Conservation (phyloP, 352 stramenopile genomes). For the Globisporangium lucens region DNA sequence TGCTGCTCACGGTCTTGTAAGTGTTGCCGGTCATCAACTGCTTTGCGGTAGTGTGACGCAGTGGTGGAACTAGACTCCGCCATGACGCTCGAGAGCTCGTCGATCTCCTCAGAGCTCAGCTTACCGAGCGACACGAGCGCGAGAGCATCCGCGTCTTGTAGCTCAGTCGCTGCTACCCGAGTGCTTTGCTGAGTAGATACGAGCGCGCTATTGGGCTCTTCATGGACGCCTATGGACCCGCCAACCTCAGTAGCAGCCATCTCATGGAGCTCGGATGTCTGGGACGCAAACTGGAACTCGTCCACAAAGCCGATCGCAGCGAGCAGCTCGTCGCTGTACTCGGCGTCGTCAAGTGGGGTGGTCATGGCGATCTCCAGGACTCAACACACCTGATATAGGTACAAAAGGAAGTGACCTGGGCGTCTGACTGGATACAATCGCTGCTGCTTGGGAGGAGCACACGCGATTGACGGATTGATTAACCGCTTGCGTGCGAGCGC, state of each 20-base stretch:
- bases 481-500: too few relatives aligned
- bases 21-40: too few relatives aligned
- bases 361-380: background rate
- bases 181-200: background rate
- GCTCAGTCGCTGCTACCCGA: background rate
- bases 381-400: too few relatives aligned
- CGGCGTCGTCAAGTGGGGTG: background rate
- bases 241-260: background rate
- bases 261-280: background rate
- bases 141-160: background rate
- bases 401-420: too few relatives aligned
- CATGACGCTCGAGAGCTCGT: background rate
- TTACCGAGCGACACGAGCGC: background rate
- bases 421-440: background rate
- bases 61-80: background rate
- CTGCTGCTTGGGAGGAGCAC: background rate
- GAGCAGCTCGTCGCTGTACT: slow-evolving; percentile 4
- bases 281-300: background rate
- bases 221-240: too few relatives aligned
- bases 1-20: background rate
- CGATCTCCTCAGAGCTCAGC: background rate
- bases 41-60: too few relatives aligned
- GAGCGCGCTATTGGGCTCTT: background rate
- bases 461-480: background rate
- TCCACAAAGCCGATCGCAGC: background rate